Evolutionary conservation across 805 yeast species (phyloP).

Genomic region (Blastobotrys robertii): DNA sequence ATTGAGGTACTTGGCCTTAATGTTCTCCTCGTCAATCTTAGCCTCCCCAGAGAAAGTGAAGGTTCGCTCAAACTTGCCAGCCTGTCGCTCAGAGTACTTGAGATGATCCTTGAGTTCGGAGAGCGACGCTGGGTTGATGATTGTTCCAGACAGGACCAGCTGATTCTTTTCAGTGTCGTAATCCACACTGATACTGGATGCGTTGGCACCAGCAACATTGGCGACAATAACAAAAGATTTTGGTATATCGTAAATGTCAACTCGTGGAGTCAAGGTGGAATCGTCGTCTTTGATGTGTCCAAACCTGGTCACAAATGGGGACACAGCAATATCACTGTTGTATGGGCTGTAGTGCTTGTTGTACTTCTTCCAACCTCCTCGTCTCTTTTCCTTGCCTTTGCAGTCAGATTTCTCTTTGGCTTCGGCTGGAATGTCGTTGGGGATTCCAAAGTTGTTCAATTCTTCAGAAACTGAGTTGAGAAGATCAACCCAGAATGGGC

Average conservation of each 20-base stretch:
- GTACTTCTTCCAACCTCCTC: too few relatives aligned
- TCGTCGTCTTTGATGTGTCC: background rate
- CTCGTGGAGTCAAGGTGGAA: constrained; percentile 34
- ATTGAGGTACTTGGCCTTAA: constrained; percentile 43
- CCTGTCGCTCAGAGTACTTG: constrained; percentile 44
- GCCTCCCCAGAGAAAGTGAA: constrained; percentile 47
- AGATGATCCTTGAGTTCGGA: constrained; percentile 28
- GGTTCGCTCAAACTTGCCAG: constrained; percentile 49
- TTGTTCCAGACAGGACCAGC: constrained; percentile 39
- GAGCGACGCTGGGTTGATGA: constrained; percentile 1
- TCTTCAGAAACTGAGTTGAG: too few relatives aligned
- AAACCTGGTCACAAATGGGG: constrained; percentile 25
- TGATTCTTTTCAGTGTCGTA: constrained; percentile 51
- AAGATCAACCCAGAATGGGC: too few relatives aligned
- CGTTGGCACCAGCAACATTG: constrained; percentile 51
- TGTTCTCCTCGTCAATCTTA: constrained; percentile 41
- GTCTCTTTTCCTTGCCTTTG: too few relatives aligned
- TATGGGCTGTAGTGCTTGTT: too few relatives aligned
- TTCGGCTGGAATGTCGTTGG: too few relatives aligned
- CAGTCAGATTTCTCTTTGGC: too few relatives aligned
- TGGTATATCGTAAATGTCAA: constrained; percentile 46
- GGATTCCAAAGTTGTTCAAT: too few relatives aligned
- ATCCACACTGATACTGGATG: constrained; percentile 44
- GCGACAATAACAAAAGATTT: constrained; percentile 38
- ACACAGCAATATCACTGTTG: too few relatives aligned